Conservation (phyloP, 1,284 basidiomycete genomes). For the Apiotrichum porosum region DNA sequence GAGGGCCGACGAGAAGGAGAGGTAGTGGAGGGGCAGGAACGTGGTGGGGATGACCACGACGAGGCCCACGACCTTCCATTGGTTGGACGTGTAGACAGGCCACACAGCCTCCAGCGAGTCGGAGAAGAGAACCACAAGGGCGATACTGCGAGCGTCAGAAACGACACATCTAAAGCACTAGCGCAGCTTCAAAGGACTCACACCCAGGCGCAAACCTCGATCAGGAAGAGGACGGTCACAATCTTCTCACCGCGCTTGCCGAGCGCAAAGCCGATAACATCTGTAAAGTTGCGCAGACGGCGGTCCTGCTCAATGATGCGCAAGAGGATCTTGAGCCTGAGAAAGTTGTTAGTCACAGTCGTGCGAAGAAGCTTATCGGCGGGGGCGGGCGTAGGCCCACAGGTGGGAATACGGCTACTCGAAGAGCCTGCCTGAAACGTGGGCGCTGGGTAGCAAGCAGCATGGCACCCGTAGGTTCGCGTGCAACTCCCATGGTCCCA, state of each 20-base stretch:
- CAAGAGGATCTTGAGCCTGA: constrained; percentile 44
- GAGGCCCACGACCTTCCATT: constrained; percentile 71
- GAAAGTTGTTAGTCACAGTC: constrained; percentile 3
- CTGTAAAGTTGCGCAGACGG: constrained; percentile 40
- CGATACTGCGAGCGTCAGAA: constrained; percentile 55
- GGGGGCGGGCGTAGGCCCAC: no score
- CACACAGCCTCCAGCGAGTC: constrained; percentile 73
- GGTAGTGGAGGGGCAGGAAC: constrained; percentile 75
- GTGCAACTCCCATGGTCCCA: no score
- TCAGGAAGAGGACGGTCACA: constrained; percentile 70
- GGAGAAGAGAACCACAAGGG: constrained; percentile 75
- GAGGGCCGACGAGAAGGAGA: constrained; percentile 78
- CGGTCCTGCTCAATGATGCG: constrained; percentile 43
- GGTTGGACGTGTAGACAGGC: constrained; percentile 60
- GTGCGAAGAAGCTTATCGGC: no score
- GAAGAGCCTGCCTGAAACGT: no score
- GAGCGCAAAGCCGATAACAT: constrained; percentile 39
- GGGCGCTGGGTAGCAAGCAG: no score
- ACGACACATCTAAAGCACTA: background rate
- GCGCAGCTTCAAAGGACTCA: constrained; percentile 23
- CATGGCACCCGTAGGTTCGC: no score
- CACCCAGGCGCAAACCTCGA: constrained; percentile 68
- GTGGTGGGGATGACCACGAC: constrained; percentile 70
- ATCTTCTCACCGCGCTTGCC: constrained; percentile 62
- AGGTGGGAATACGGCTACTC: no score